Evolutionary conservation across 2,329 filamentous ascomycete species (phyloP), one percentile per base, ranked within the genome.

Genomic region (Clarireedia sp.): DNA sequence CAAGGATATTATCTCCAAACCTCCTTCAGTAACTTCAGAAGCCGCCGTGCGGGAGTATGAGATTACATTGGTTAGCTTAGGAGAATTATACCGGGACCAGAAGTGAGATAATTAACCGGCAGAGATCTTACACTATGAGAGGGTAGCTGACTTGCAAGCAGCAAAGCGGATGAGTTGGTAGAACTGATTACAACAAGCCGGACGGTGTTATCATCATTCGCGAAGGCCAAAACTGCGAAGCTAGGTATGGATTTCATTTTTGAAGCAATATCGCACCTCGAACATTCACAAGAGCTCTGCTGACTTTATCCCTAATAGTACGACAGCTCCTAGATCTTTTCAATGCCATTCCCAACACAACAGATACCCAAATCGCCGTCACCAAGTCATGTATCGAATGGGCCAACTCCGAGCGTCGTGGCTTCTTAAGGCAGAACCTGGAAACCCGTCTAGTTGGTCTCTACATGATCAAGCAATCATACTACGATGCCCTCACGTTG

Each of bases 331-430:
- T 99, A 71, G 94, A 99, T 73, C 85, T 96, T 71, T 94, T 97
- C 78, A 84, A 88, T 67, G 82, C 87, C 68, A 96, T 97, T 66
- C 94, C 95, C 67, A 87, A 96, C 74, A 94, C 90, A 66, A 87
- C 87, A 77, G 94, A 99, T 71, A 89, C 86, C 70, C 94, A 99
- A 76, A 90, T 96, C 71, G 77, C 85, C 71, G 90, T 96, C 67
- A 99, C 94, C 68, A 96, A 96, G 75, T 96, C 94, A 74, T 97
- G 90, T 77, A 99, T 99, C 83, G 92, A 97, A 76, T 99, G 94
- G 94, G 94, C 94, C 48, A 89, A 92, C 54, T 88, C 89, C 51
- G 90, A 97, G 77, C 88, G 91, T 66, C 87, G 94, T 69, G 89
- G 90, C 58, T 99, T 99, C 80, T 83, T 99, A 65, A 90, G 94